Conservation (phyloP, 441 rosid genomes). For the Geranium incanum region DNA sequence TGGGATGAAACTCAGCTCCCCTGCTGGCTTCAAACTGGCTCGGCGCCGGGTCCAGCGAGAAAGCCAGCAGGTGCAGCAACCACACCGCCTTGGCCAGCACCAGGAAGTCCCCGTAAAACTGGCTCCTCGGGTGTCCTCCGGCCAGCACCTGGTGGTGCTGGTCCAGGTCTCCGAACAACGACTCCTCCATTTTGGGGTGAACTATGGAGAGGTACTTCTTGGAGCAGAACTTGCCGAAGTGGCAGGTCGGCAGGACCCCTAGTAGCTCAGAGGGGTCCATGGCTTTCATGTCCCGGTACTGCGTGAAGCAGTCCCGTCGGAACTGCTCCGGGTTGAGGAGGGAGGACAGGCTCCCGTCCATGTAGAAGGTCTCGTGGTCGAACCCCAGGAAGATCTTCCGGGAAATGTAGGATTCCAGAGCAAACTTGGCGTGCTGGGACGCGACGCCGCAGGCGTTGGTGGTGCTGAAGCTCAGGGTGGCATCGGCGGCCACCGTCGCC, state of each 20-base stretch:
- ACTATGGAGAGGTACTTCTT: conserved; percentile 73
- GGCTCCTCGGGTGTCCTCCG: conserved; percentile 73
- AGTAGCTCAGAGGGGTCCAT: conserved; percentile 93
- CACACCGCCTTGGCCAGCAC: conserved; percentile 74
- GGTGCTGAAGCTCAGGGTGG: conserved; percentile 19
- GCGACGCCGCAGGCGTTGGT: conserved; percentile 40
- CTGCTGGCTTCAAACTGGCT: conserved; percentile 77
- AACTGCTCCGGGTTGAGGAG: conserved; percentile 76
- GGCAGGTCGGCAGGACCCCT: conserved; percentile 74
- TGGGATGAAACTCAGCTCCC: conserved; percentile 76
- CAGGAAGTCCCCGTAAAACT: conserved; percentile 72
- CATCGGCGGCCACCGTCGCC: conserved; percentile 43
- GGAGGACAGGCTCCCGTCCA: conserved; percentile 89
- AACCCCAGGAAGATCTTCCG: conserved; percentile 76
- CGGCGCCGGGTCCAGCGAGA: conserved; percentile 76
- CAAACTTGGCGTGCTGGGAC: conserved; percentile 71
- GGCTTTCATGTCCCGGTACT: conserved; percentile 82
- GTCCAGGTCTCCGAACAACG: conserved; percentile 77
- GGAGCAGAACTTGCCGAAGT: conserved; percentile 78
- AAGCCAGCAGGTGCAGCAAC: conserved; percentile 87
- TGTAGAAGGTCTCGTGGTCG: conserved; percentile 89
- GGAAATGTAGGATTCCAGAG: conserved; percentile 66
- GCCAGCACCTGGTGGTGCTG: conserved; percentile 54
- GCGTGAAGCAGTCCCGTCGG: conserved; percentile 78
- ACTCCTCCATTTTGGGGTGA: conserved; percentile 88